A percentile compares a stretch with the other conserved stretches of the same genome.
Conservation (phyloP, 179 eudicot species). For the Drosera spatulata region DNA sequence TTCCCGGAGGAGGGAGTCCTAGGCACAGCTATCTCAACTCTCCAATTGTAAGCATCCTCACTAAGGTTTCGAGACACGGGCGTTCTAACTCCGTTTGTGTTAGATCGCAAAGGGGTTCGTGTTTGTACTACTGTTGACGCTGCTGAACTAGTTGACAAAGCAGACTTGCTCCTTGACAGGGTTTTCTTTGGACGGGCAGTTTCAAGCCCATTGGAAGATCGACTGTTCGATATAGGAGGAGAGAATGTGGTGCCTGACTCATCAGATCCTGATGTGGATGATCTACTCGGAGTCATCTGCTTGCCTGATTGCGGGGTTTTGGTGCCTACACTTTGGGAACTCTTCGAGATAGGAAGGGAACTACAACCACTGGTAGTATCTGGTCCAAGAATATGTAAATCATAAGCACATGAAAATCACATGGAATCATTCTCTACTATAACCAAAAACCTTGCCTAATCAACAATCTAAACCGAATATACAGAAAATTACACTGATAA, state of each 20-base stretch:
- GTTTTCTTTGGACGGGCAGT: constrained; percentile 25
- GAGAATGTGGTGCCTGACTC: constrained; percentile 10
- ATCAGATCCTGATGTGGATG: constrained; percentile 10
- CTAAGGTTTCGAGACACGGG: constrained; percentile 14
- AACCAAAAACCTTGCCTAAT: too few species aligned
- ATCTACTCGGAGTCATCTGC: constrained; percentile 17
- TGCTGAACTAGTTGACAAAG: constrained; percentile 24
- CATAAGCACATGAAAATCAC: too few species aligned
- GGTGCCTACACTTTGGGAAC: constrained; percentile 17
- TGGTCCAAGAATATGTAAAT: too few species aligned
- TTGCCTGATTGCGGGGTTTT: constrained; percentile 36
- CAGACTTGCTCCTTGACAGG: constrained; percentile 14
- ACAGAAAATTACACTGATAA: too few species aligned
- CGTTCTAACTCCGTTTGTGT: constrained; percentile 16
- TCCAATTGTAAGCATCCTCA: constrained; percentile 19
- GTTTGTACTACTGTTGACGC: constrained; percentile 12
- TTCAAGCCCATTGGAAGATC: constrained; percentile 6
- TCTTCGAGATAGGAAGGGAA: constrained; percentile 35
- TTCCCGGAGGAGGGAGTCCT: constrained; percentile 19
- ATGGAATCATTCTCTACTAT: too few species aligned
- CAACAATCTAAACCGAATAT: too few species aligned
- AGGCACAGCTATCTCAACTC: constrained; percentile 24
- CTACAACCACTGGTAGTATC: constrained; percentile 11
- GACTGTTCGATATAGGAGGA: constrained; percentile 9
- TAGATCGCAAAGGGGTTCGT: constrained; percentile 13